Evolutionary conservation across 2,329 filamentous ascomycete species (phyloP).

Genomic region (Davidsoniella eucalypti): DNA sequence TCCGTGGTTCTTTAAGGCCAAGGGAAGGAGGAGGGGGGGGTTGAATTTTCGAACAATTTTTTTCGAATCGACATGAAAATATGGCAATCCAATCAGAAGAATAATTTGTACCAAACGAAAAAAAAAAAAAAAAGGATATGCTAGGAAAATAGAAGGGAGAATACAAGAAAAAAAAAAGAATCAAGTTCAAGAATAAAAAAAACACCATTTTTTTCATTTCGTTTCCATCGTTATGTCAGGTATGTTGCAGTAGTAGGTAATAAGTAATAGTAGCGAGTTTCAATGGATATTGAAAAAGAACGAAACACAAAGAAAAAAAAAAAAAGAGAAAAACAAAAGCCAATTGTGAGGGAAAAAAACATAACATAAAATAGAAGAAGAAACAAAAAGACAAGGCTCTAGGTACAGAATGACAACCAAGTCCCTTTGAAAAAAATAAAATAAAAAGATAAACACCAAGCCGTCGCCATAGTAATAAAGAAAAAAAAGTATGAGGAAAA

Average conservation of each 20-base stretch:
- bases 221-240: not conserved
- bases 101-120: too few relatives aligned
- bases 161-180: not conserved
- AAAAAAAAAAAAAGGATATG: too few relatives aligned
- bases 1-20: too few relatives aligned
- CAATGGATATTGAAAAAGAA: conserved; percentile 8
- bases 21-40: too few relatives aligned
- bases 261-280: not conserved
- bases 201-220: not conserved
- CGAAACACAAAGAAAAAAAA: not conserved
- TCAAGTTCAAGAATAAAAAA: not conserved
- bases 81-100: too few relatives aligned
- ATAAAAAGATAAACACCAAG: not conserved
- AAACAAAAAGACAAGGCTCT: not conserved
- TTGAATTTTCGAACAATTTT: too few relatives aligned
- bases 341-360: not conserved
- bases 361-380: not conserved
- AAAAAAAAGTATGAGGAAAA: conserved; percentile 6
- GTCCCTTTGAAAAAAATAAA: not conserved
- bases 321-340: too few relatives aligned
- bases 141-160: not conserved
- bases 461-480: not conserved
- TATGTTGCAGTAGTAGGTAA: not conserved
- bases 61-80: too few relatives aligned
- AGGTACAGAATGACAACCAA: not conserved